Evolutionary conservation across 768 basidiomycete species (phyloP).

Genomic region (Podaxis carcinomalis): DNA sequence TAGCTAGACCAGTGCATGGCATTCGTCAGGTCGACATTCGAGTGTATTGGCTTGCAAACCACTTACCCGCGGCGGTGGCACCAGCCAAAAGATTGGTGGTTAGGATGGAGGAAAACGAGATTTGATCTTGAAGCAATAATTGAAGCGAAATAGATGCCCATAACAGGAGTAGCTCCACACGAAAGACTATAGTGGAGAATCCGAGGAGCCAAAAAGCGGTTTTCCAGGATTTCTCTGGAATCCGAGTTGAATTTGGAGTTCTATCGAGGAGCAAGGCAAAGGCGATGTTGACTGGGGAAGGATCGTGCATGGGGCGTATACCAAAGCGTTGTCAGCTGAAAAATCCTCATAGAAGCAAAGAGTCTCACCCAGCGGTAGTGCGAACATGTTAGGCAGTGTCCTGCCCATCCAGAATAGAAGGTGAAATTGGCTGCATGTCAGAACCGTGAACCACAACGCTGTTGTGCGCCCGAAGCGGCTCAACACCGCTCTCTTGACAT

Average conservation of each 20-base stretch:
- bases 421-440: conserved; percentile 88
- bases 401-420: conserved; percentile 90
- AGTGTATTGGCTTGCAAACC: neutral
- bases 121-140: conserved; percentile 36
- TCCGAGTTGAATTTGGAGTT: conserved; percentile 25
- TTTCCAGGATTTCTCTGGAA: conserved; percentile 11
- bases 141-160: conserved; percentile 60
- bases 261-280: conserved; percentile 20
- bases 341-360: neutral
- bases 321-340: neutral
- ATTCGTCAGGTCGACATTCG: neutral
- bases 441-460: conserved; percentile 54
- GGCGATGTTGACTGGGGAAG: conserved; percentile 1
- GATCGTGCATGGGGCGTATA: neutral
- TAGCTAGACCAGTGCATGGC: conserved; percentile 28
- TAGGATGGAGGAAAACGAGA: conserved; percentile 39
- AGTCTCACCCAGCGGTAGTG: conserved; percentile 65
- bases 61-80: conserved; percentile 48
- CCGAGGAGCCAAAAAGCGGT: conserved; percentile 6
- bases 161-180: conserved; percentile 74
- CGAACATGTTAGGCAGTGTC: conserved; percentile 94
- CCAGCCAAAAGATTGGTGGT: conserved; percentile 47
- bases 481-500: conserved; percentile 59
- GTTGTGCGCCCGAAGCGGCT: conserved; percentile 60
- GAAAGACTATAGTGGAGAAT: conserved; percentile 65